Evolutionary conservation across 371 early-diverging fungal genomes (phyloP).

Genomic region (Rhizopus microsporus): DNA sequence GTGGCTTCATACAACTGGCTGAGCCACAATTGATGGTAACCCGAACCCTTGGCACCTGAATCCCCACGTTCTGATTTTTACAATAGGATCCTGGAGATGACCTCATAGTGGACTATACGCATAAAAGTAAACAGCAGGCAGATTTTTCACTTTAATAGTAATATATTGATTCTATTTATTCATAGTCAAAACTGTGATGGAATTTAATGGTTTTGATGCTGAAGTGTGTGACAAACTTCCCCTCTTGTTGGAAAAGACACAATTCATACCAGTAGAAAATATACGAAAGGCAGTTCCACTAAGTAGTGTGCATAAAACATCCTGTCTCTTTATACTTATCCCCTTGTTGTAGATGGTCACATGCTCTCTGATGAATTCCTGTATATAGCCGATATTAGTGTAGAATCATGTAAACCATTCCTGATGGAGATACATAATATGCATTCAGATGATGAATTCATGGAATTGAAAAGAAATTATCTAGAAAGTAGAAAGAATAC

Average conservation of each 20-base stretch:
- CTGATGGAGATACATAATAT: not conserved
- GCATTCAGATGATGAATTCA: constrained; percentile 6
- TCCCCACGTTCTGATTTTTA: not conserved
- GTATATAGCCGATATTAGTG: constrained; percentile 3
- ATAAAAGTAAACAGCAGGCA: not conserved
- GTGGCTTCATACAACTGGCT: constrained; percentile 46
- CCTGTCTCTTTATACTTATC: not conserved
- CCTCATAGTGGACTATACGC: not conserved
- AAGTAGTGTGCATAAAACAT: not conserved
- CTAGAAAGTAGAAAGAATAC: constrained; percentile 7
- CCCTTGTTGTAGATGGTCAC: not conserved
- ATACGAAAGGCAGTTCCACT: not conserved
- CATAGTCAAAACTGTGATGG: not conserved
- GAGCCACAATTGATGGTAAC: constrained; percentile 31
- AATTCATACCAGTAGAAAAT: not conserved
- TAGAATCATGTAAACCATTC: constrained; percentile 1
- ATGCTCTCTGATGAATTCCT: constrained; percentile 6
- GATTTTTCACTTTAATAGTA: too few species aligned
- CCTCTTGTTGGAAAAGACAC: not conserved
- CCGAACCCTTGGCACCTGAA: not conserved
- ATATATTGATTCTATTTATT: not conserved
- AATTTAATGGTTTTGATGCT: constrained; percentile 1
- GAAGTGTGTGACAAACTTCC: not conserved
- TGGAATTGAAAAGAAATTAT: not conserved
- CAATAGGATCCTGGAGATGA: not conserved